These are phyloP conservation scores for Celoporthe dispersa DNA, from an alignment of 2,329 filamentous ascomycete species.

Conservation along the genomic window DNA sequence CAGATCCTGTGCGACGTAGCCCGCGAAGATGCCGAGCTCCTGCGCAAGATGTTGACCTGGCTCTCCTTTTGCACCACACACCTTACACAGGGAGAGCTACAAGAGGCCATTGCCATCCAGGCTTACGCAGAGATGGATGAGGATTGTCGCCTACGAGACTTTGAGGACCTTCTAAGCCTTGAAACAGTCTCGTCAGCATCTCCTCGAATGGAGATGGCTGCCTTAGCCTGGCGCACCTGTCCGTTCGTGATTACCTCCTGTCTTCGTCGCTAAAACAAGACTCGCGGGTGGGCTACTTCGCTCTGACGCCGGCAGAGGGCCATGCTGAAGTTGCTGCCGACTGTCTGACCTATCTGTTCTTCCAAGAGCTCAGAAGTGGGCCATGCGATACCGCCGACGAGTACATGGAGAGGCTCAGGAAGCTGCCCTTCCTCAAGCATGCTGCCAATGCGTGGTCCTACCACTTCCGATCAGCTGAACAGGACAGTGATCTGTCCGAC, in stretches of 20 bases:
- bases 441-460: slow-evolving; percentile 18
- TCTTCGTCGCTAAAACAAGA: no score
- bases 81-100: no score
- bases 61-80: slow-evolving; percentile 4
- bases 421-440: slow-evolving; percentile 15
- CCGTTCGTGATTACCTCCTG: no score
- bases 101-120: no score
- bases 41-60: slow-evolving; percentile 8
- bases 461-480: slow-evolving; percentile 1
- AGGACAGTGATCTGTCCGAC: neutral
- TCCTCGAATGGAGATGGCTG: no score
- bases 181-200: no score
- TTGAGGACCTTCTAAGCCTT: no score
- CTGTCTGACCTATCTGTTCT: slow-evolving; percentile 15
- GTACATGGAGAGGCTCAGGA: slow-evolving; percentile 11
- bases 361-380: slow-evolving; percentile 8
- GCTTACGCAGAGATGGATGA: no score
- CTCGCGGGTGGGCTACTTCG: neutral
- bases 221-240: no score
- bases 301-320: slow-evolving; percentile 1
- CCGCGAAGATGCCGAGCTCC: neutral
- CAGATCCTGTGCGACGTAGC: slow-evolving; percentile 4
- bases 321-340: slow-evolving; percentile 7
- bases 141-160: no score
- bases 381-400: slow-evolving; percentile 14